These are phyloP conservation scores for Aspergillus sp. DNA, from an alignment of 2,329 filamentous ascomycete species.

Conservation along the genomic window DNA sequence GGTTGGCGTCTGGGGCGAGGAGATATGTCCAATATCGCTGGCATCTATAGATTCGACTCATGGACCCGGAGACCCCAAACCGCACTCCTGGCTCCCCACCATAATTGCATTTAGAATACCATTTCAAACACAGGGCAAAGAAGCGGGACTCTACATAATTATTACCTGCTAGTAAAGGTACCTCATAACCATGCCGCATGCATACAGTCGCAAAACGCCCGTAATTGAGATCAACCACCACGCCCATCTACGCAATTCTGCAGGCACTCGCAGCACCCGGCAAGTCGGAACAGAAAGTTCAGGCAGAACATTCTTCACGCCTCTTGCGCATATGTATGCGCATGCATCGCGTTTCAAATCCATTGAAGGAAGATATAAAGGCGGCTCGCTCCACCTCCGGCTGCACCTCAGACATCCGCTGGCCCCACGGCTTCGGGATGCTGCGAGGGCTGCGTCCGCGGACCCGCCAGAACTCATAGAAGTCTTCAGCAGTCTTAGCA, in stretches of 20 bases:
- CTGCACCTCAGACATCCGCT: slow-evolving; percentile 5
- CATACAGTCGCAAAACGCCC: background rate
- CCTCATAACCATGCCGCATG: background rate
- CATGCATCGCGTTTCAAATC: slow-evolving; percentile 2
- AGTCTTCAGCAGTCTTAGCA: background rate
- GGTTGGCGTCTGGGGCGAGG: background rate
- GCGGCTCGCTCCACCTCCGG: slow-evolving; percentile 1
- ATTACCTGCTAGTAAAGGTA: background rate
- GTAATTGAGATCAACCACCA: background rate
- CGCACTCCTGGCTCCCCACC: background rate
- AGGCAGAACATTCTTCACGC: slow-evolving; percentile 8
- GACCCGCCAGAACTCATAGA: slow-evolving; percentile 3
- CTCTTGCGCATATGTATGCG: slow-evolving; percentile 7
- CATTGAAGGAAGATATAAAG: background rate
- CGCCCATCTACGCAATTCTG: background rate
- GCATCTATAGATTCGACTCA: background rate
- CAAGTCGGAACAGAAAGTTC: background rate
- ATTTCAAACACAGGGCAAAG: background rate
- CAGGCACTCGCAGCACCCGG: background rate
- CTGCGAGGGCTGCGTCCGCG: slow-evolving; percentile 4
- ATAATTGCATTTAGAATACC: background rate
- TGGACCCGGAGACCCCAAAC: background rate
- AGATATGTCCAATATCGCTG: background rate
- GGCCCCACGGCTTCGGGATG: background rate
- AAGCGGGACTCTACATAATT: too few species aligned